Base-by-base conservation (phyloP, 768 basidiomycete species). In the Naematelia aurantialba region DNA sequence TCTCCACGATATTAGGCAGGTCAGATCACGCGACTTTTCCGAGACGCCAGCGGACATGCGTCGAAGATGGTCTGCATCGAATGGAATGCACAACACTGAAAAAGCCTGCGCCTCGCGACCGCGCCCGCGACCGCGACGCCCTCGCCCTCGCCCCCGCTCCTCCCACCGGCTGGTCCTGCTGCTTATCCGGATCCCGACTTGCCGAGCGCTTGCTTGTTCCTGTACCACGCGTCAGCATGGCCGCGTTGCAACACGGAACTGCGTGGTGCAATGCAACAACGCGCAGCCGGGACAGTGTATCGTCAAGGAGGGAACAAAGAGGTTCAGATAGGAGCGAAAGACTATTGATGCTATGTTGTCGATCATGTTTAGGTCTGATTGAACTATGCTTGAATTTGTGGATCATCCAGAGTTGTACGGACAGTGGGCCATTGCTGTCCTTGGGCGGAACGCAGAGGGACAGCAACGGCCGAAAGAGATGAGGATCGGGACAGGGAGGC, bases 261-360 rank as follows among this genome's bases (percentile, higher is more conserved):
- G 42, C 12, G 29, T 17, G 30, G 29, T 26, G 29, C 24, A 21
- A 22, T n/a, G n/a, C n/a, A n/a, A n/a, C n/a, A n/a, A n/a, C n/a
- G n/a, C n/a, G n/a, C n/a, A n/a, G n/a, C n/a, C n/a, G n/a, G n/a
- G n/a, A n/a, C n/a, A n/a, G 34, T 39, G 17, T 39, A 39, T 17
- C 8, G 17, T 39, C 34, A 39, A 50, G 50, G 59, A 45, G 17
- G 45, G 13, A 45, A 57, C 34, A 45, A 29, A 60, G 29, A 49
- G 60, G 26, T 55, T 93, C 91, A 93, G 90, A 93, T 93, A 93
- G 91, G 90, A 93, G 91, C 91, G 91, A 93, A 93, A 93, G 91
- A 96, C 90, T 78, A 84, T 81, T 84, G 87, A 89, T 89, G 86
- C 82, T 84, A 79, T 79, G 83, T 87, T 91, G 88, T 85, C 89